Percentiles rank a stretch among this genome's conserved stretches.
Evolutionary conservation across 495 filamentous ascomycete genomes (phyloP).

Genomic region (Penicillium paradoxum): DNA sequence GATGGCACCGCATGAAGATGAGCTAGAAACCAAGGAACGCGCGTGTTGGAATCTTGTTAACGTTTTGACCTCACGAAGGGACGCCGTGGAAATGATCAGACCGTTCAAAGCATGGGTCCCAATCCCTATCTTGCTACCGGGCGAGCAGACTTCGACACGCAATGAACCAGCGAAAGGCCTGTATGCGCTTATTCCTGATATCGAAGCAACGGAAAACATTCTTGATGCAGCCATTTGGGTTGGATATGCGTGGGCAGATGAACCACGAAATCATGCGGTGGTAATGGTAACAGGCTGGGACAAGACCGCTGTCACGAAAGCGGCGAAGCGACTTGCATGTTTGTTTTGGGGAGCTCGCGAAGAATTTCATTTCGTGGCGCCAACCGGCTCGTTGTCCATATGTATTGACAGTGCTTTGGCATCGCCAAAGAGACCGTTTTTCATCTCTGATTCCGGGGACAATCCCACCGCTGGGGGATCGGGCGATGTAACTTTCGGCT

Average conservation of each 20-base stretch:
- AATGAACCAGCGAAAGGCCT: slow-evolving; percentile 51
- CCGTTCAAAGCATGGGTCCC: slow-evolving; percentile 55
- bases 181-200: slow-evolving; percentile 44
- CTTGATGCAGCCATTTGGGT: slow-evolving; percentile 57
- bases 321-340: slow-evolving; percentile 44
- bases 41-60: slow-evolving; percentile 50
- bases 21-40: slow-evolving; percentile 47
- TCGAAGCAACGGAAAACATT: slow-evolving; percentile 38
- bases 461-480: slow-evolving; percentile 55
- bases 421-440: slow-evolving; percentile 46
- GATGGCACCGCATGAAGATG: slow-evolving; percentile 51
- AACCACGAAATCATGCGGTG: slow-evolving; percentile 49
- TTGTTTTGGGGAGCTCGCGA: slow-evolving; percentile 46
- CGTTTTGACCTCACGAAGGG: slow-evolving; percentile 21
- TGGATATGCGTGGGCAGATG: slow-evolving; percentile 57
- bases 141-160: slow-evolving; percentile 55
- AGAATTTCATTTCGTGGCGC: slow-evolving; percentile 51
- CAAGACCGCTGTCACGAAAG: slow-evolving; percentile 24
- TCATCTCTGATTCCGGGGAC: slow-evolving; percentile 56
- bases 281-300: slow-evolving; percentile 53
- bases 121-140: slow-evolving; percentile 50
- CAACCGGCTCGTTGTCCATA: slow-evolving; percentile 45
- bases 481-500: slow-evolving; percentile 52
- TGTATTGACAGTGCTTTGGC: slow-evolving; percentile 46
- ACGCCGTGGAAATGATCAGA: slow-evolving; percentile 1